Evolutionary conservation across 164 flowering plant genomes (phyloP).

Genomic region (Macadamia integrifolia): DNA sequence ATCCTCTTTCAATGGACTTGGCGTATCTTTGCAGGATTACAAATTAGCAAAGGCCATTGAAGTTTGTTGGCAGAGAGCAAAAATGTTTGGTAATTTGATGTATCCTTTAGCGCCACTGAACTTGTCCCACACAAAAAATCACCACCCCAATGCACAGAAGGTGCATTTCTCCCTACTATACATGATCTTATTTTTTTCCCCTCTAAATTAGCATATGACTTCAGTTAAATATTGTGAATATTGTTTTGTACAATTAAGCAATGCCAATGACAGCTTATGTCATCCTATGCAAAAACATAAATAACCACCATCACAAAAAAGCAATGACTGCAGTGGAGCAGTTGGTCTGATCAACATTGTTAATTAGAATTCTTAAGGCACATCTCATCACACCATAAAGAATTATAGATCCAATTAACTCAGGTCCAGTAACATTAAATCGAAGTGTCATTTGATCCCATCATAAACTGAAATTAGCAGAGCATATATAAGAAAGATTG

Average conservation of each 20-base stretch:
- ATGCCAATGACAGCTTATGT: no score
- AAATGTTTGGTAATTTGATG: background rate
- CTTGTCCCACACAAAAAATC: background rate
- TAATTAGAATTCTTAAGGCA: background rate
- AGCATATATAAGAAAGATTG: no score
- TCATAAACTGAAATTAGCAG: no score
- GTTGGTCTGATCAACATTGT: background rate
- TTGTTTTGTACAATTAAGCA: background rate
- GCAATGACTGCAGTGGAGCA: background rate
- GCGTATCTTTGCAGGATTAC: background rate
- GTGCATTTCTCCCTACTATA: background rate
- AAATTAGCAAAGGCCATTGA: background rate
- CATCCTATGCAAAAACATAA: background rate
- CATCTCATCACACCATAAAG: background rate
- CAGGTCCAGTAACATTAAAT: background rate
- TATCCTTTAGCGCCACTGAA: background rate
- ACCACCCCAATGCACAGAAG: background rate
- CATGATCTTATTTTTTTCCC: background rate
- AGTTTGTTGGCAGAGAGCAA: background rate
- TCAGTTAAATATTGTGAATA: no score
- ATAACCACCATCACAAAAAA: background rate
- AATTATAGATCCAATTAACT: background rate
- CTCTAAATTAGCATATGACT: no score
- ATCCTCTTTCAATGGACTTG: background rate
- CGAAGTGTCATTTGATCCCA: no score